These are phyloP conservation scores for Clarireedia monteithiana DNA, from an alignment of 2,329 filamentous ascomycete species.

Conservation along the genomic window DNA sequence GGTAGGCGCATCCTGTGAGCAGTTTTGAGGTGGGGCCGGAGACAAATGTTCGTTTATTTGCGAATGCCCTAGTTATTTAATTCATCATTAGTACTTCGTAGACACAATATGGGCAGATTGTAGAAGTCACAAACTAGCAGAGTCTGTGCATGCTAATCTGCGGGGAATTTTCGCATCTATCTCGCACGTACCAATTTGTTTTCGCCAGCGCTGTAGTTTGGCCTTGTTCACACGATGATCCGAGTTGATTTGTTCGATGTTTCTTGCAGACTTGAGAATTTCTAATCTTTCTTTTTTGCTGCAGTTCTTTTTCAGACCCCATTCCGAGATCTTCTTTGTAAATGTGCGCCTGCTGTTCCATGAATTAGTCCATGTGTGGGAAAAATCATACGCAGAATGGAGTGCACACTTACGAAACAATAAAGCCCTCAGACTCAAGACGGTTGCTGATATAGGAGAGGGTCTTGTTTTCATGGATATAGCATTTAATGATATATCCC, in stretches of 20 bases:
- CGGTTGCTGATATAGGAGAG: neutral
- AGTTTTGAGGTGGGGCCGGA: too few relatives aligned
- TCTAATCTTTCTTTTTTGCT: neutral
- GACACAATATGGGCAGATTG: too few relatives aligned
- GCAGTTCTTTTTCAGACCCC: neutral
- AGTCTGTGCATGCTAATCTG: too few relatives aligned
- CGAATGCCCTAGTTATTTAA: too few relatives aligned
- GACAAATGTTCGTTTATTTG: too few relatives aligned
- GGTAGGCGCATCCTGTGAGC: too few relatives aligned
- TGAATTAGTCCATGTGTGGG: neutral
- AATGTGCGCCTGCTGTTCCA: neutral
- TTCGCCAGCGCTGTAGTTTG: neutral
- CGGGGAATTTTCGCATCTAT: neutral
- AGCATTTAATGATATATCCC: neutral
- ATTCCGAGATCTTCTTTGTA: neutral
- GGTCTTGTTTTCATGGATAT: neutral
- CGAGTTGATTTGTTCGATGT: neutral
- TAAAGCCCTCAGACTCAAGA: neutral
- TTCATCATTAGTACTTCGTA: too few relatives aligned
- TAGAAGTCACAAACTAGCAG: too few relatives aligned
- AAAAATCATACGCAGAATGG: neutral
- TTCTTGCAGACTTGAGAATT: neutral
- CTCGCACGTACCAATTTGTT: neutral
- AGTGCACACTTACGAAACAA: neutral
- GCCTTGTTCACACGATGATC: neutral